Evolutionary conservation across 169 alveolate species (phyloP), one percentile per base, ranked within the genome.

Genomic region (Plasmodium chabaudi): DNA sequence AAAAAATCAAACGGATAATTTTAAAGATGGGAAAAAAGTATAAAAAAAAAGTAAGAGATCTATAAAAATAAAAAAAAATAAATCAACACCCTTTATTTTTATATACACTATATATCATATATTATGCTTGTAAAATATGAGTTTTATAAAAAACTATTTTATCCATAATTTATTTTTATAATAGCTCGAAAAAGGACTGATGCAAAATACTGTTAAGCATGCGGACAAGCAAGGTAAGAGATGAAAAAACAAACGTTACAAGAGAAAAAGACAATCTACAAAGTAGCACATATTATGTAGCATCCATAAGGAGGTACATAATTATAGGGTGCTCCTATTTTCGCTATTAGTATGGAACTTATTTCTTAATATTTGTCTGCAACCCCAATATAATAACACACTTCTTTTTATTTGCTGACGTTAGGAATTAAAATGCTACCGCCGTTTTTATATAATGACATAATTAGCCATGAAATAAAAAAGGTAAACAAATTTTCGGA

Each of bases 401-500:
- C 5, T 13, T n/a, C 25, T 34, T 17, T 17, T 17, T 23, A 39
- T 44, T 21, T 21, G 25, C 1, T 21, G 25, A 21, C 25, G 25
- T 21, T n/a, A 77, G 88, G 90, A n/a, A 82, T 82, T 12, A 69
- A 53, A 69, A 44, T 65, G 84, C 73, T 82, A 55, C 90, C 90
- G 0, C 90, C 90, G 13, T 82, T 82, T 70, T 61, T 92, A 15
- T 92, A 68, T 53, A 74, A 88, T 27, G 94, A 92, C 61, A 72
- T 87, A 23, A 69, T 92, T 15, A 87, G 91, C 55, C 87, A 92
- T 27, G 94, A 92, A 53, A 88, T 92, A 5, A 87, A 68, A n/a
- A 92, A 88, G 49, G 74, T 92, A 46, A 92, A 92, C 70, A 64
- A 55, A 53, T 92, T 92, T 82, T 67, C 94, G 1, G 87, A 92